Evolutionary conservation across 2,329 filamentous ascomycete genomes (phyloP).

Genomic region (Pezicula carpinea): DNA sequence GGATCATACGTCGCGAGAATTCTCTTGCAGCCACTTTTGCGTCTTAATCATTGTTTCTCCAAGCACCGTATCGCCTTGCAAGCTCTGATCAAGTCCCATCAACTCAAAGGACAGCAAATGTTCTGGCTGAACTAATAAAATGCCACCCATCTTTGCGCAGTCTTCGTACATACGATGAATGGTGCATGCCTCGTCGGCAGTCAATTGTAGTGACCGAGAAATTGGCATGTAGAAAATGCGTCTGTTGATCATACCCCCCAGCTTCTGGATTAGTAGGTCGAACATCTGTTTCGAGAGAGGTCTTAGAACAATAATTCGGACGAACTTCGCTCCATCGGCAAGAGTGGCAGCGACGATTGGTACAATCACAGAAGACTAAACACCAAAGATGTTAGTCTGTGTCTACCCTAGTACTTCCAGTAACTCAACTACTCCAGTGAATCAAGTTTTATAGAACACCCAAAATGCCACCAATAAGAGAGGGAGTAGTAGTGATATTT

Average conservation of each 20-base stretch:
- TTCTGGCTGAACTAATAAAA: conserved; percentile 60
- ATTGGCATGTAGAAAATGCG: conserved; percentile 55
- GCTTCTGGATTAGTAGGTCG: conserved; percentile 47
- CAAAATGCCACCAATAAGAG: background rate
- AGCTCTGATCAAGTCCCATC: conserved; percentile 49
- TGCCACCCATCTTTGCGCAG: conserved; percentile 45
- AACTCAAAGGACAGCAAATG: conserved; percentile 60
- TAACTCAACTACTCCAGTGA: background rate
- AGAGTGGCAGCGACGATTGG: conserved; percentile 55
- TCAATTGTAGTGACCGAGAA: conserved; percentile 42
- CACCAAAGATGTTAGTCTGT: background rate
- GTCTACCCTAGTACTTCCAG: background rate
- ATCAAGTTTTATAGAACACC: background rate
- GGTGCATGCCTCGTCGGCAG: conserved; percentile 18
- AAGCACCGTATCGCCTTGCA: conserved; percentile 25
- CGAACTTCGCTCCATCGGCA: conserved; percentile 45
- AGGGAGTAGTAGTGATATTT: no score
- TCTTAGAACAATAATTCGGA: conserved; percentile 56
- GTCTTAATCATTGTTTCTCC: conserved; percentile 33
- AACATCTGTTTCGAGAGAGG: conserved; percentile 57
- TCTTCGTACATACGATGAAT: conserved; percentile 37
- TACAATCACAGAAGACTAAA: conserved; percentile 57
- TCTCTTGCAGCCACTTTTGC: conserved; percentile 39
- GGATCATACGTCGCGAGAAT: conserved; percentile 37
- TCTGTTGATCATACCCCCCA: conserved; percentile 52